A percentile compares a stretch with the other conserved stretches of the same genome.
These are phyloP conservation scores for Elsinoe necatrix DNA, from an alignment of 2,329 filamentous ascomycete genomes.

Conservation along the genomic window DNA sequence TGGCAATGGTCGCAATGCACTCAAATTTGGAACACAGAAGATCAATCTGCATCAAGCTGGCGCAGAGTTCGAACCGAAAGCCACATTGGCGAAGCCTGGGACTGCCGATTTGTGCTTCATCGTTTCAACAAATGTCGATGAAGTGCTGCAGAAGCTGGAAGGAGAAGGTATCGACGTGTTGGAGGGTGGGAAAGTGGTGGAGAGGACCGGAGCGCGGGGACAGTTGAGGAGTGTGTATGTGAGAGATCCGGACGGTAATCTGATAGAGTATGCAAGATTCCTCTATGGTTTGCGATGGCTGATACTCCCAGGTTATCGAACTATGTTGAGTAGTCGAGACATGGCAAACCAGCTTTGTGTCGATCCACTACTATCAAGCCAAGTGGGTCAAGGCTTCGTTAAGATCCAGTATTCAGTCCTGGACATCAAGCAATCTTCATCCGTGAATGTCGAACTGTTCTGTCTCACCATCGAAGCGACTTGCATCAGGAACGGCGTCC, in stretches of 20 bases:
- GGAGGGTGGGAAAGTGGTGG: constrained; percentile 45
- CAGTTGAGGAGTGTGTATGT: constrained; percentile 51
- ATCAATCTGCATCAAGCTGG: constrained; percentile 54
- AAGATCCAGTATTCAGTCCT: too few species aligned
- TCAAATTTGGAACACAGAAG: constrained; percentile 52
- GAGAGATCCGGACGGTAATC: constrained; percentile 53
- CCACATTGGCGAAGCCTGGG: constrained; percentile 44
- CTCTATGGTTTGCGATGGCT: neutral
- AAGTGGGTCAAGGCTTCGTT: too few species aligned
- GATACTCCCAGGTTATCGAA: neutral
- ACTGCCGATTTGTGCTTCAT: constrained; percentile 55
- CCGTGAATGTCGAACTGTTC: neutral
- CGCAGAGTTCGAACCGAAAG: constrained; percentile 54
- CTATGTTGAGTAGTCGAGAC: neutral
- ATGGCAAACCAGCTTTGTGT: neutral
- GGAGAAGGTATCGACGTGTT: constrained; percentile 40
- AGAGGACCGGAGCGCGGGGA: constrained; percentile 48
- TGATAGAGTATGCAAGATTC: constrained; percentile 47
- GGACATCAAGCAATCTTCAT: too few species aligned
- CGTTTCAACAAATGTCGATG: constrained; percentile 43
- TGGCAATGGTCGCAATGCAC: constrained; percentile 39
- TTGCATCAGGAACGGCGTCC: neutral
- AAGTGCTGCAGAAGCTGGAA: constrained; percentile 37
- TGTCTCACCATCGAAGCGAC: neutral
- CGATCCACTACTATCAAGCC: too few species aligned